A percentile compares a stretch with the other conserved stretches of the same genome.
These are phyloP conservation scores for Trametes maxima DNA, from an alignment of 768 basidiomycete species.

Conservation along the genomic window DNA sequence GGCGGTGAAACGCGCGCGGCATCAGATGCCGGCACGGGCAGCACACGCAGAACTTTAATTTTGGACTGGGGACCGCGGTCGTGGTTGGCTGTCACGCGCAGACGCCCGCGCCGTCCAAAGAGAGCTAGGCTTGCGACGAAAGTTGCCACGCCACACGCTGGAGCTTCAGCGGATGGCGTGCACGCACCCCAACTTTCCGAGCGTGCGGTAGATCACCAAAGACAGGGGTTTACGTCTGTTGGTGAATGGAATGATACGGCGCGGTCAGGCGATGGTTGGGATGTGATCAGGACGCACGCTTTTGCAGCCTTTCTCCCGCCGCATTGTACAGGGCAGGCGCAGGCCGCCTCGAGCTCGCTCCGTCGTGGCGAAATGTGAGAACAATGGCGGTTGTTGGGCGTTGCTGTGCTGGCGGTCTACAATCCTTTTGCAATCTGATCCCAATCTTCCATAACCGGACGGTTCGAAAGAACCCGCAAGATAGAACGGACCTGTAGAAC, in stretches of 20 bases:
- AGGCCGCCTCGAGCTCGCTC: not conserved
- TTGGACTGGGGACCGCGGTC: constrained; percentile 8
- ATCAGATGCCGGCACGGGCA: constrained; percentile 27
- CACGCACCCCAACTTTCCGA: constrained; percentile 22
- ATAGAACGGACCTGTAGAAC: constrained; percentile 23
- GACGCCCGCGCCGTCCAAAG: constrained; percentile 17
- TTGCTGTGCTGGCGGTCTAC: constrained; percentile 6
- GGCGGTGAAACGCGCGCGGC: constrained; percentile 27
- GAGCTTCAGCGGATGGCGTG: constrained; percentile 5
- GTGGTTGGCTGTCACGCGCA: constrained; percentile 13
- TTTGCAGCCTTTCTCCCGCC: not conserved
- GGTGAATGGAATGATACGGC: constrained; percentile 18
- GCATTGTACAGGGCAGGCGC: not conserved
- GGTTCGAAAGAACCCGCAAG: constrained; percentile 12
- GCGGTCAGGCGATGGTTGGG: constrained; percentile 8
- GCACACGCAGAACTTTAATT: constrained; percentile 22
- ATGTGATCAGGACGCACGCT: not conserved
- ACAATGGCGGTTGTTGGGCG: constrained; percentile 15
- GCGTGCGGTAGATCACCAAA: constrained; percentile 18
- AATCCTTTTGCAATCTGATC: constrained; percentile 28
- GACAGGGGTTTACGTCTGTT: constrained; percentile 22
- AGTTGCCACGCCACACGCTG: constrained; percentile 20
- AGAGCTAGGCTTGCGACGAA: constrained; percentile 12
- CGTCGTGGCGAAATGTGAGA: constrained; percentile 1
- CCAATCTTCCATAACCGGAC: constrained; percentile 13